Evolutionary conservation across 1,139 yeast genomes (phyloP), one percentile per base, ranked within the genome.

Genomic region (Hansenula lynferdii): DNA sequence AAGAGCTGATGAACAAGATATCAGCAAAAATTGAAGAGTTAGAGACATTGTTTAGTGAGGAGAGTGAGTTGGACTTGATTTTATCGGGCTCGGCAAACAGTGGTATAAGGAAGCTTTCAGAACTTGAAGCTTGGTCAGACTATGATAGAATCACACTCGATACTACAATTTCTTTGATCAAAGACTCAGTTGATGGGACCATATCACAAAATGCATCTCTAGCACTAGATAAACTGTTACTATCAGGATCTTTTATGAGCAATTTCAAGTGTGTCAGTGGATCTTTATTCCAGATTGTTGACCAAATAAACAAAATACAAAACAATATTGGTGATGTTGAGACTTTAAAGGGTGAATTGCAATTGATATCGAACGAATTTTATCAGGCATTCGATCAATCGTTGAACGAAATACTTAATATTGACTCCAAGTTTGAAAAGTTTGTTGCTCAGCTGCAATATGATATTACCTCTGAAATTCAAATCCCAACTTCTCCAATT

Each of bases 151-250:
- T 53, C 0, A 44, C 67, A 1, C 75, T 71, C 42, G 68, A 72
- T n/a, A 53, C 57, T 6, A 57, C 65, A 31, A 52, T 78, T 3
- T 57, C 60, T 1, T 56, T 68, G 22, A 54, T 80, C 29, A 67
- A 66, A 29, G 75, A 72, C 20, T 58, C 68, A 0, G 57, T 76
- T 6, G 79, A 78, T 37, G 68, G 65, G 37, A 80, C 80, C 32
- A 66, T 80, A 8, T 56, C 80, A 28, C 69, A 76, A 43, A 70
- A 72, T 46, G 71, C 85, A 0, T 71, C 84, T 0, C 61, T 75
- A 8, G 57, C 78, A 23, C 56, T 67, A 45, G 75, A 71, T 38
- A 60, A 60, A 28, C 39, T 62, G 16, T 36, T 59, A 16, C 46
- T 49, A 15, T 53, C 56, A 29, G 47, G 51, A 19, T 45, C 44